Conservation (phyloP, 139 green algal species). For the Chlamydomonas sp. region DNA sequence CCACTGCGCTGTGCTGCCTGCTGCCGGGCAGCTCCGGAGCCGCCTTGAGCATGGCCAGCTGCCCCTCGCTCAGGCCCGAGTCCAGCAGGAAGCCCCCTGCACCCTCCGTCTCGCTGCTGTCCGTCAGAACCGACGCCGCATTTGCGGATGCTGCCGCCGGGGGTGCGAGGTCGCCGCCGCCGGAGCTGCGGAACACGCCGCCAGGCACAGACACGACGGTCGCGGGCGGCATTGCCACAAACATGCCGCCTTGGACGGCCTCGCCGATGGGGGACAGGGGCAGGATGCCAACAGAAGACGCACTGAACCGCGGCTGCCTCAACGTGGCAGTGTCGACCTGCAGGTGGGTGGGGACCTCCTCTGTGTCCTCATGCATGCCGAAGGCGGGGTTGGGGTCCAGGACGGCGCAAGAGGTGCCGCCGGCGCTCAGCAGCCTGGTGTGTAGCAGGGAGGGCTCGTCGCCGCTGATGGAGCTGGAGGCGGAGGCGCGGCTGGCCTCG, state of each 20-base stretch:
- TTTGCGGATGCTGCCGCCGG: neutral
- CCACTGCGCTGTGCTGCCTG: neutral
- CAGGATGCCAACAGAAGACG: neutral
- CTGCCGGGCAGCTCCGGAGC: slow-evolving; percentile 30
- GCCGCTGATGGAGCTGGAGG: neutral
- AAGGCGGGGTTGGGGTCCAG: slow-evolving; percentile 29
- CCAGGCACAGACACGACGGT: neutral
- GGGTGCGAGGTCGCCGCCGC: neutral
- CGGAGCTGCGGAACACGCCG: too few species aligned
- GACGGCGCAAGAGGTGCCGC: slow-evolving; percentile 29
- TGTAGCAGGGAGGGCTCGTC: neutral
- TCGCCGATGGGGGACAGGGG: slow-evolving; percentile 2
- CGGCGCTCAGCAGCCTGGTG: slow-evolving; percentile 5
- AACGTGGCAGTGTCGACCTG: neutral
- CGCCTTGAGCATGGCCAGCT: slow-evolving; percentile 10
- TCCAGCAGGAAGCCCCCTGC: neutral
- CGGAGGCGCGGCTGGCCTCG: neutral
- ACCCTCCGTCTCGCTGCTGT: neutral
- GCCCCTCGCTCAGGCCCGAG: neutral
- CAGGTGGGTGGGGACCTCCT: too few species aligned
- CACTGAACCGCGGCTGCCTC: neutral
- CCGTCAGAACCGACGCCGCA: neutral
- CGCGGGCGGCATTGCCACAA: neutral
- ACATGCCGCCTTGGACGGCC: neutral
- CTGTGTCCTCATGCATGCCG: neutral